Evolutionary conservation across 2,329 filamentous ascomycete genomes (phyloP).

Genomic region (Huntiella bhutanensis): DNA sequence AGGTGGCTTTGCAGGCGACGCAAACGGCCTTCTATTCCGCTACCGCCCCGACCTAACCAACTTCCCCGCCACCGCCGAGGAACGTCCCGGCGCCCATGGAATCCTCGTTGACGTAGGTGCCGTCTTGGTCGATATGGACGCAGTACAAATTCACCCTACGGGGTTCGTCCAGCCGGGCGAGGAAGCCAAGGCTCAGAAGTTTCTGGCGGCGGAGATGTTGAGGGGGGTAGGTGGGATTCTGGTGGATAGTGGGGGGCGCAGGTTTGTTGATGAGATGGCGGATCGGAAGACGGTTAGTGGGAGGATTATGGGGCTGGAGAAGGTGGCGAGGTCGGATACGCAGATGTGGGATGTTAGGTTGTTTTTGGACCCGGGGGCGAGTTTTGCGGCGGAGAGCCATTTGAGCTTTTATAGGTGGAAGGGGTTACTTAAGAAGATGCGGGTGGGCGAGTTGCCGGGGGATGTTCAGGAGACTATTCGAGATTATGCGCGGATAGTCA

Average conservation of each 20-base stretch:
- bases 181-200: slow-evolving; percentile 30
- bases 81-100: slow-evolving; percentile 32
- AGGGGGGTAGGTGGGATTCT: slow-evolving; percentile 44
- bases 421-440: slow-evolving; percentile 37
- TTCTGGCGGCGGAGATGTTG: slow-evolving; percentile 44
- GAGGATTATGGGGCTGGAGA: slow-evolving; percentile 26
- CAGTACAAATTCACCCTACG: slow-evolving; percentile 46
- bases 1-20: slow-evolving; percentile 45
- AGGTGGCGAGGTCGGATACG: neutral
- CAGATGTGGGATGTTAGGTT: slow-evolving; percentile 34
- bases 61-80: slow-evolving; percentile 44
- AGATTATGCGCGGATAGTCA: slow-evolving; percentile 28
- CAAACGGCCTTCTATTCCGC: slow-evolving; percentile 32
- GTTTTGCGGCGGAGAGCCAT: slow-evolving; percentile 32
- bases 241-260: slow-evolving; percentile 24
- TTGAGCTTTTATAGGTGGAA: slow-evolving; percentile 46
- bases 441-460: slow-evolving; percentile 28
- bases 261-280: slow-evolving; percentile 46
- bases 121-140: slow-evolving; percentile 30
- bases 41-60: slow-evolving; percentile 40
- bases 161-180: slow-evolving; percentile 39
- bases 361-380: slow-evolving; percentile 39
- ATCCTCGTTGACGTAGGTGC: slow-evolving; percentile 23
- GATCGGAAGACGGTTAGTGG: slow-evolving; percentile 37
- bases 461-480: slow-evolving; percentile 25